Evolutionary conservation across 495 filamentous ascomycete species (phyloP), one percentile per base, ranked within the genome.

Genomic region (Pyronema omphalodes): DNA sequence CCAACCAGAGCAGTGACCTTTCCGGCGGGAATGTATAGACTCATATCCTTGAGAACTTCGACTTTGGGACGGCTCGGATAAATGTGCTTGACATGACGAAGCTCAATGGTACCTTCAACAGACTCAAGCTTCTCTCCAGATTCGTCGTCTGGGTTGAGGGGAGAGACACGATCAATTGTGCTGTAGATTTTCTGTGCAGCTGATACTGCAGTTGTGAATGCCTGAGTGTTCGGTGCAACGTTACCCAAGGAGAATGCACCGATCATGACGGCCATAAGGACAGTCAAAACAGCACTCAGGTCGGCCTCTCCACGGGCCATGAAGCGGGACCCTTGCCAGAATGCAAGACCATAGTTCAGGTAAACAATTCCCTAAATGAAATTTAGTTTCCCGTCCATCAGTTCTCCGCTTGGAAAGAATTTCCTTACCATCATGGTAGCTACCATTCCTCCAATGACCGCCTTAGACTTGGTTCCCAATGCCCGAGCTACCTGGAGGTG

Each of bases 1-100:
- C 91, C 93, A 18, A 98, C 91, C 6, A 98, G 72, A 1, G 91
- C 91, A 7, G 88, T 93, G n/a, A 82, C 87, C 67, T 94, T 94
- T 7, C 88, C 88, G 15, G 91, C 86, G 9, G 87, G 87, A 53
- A 96, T 80, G 0, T 71, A 59, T 9, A 98, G 74, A 51, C 73
- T 84, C 52, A 95, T 83, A 52, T 82, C 78, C 44, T 86, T 69
- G 78, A 96, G 87, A 18, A 96, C 80, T 9, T 78, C 76, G 18
- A 94, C 88, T 58, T 94, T 86, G 0, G 89, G 84, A 36, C 91
- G 76, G 1, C 87, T 94, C 6, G 91, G 91, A 59, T 98, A 98
- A 59, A 94, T 84, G 60, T 93, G 88, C 68, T 83, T 89, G 63
- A 98, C 72, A 56, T 84, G 71, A 58, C 79, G 73, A n/a, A 98